phyloP scores from a whole-genome alignment of 768 basidiomycete genomes.

The Mycena polygramma region DNA sequence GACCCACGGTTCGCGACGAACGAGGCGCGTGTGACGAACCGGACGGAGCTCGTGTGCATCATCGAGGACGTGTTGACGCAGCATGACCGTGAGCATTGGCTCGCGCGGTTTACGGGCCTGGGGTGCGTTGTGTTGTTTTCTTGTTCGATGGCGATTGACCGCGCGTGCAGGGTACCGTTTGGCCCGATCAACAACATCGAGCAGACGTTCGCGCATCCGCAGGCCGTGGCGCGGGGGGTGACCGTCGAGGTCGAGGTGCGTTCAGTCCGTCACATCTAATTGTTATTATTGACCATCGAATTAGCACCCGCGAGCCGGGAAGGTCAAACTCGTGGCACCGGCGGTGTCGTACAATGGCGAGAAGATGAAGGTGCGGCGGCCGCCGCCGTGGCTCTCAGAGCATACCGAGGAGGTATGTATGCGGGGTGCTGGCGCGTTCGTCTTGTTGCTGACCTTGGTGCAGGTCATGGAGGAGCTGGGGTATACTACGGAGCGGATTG shows the following conservation, averaged over 20 bases:
- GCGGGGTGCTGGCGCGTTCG: background rate
- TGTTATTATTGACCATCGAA: slow-evolving; percentile 37
- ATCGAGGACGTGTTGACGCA: slow-evolving; percentile 74
- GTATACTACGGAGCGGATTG: slow-evolving; percentile 53
- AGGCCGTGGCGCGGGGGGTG: slow-evolving; percentile 81
- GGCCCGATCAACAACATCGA: slow-evolving; percentile 94
- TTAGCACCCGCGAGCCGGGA: slow-evolving; percentile 82
- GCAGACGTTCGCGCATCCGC: slow-evolving; percentile 92
- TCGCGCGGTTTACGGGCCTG: slow-evolving; percentile 77
- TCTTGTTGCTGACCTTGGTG: slow-evolving; percentile 29
- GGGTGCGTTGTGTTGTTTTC: slow-evolving; percentile 65
- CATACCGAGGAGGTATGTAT: slow-evolving; percentile 79
- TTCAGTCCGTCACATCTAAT: slow-evolving; percentile 45
- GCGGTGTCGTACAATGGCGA: slow-evolving; percentile 86
- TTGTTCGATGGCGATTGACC: slow-evolving; percentile 5
- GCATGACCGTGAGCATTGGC: slow-evolving; percentile 79
- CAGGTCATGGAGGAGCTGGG: slow-evolving; percentile 60
- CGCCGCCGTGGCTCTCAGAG: slow-evolving; percentile 91
- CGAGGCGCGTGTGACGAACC: slow-evolving; percentile 79
- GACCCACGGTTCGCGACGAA: slow-evolving; percentile 82
- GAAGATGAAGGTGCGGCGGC: slow-evolving; percentile 77
- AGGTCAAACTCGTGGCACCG: slow-evolving; percentile 83
- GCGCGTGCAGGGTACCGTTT: slow-evolving; percentile 74
- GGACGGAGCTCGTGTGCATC: slow-evolving; percentile 74
- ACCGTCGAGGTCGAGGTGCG: slow-evolving; percentile 76